Conservation (phyloP, 2,329 filamentous ascomycete genomes). For the Calonectria montana region DNA sequence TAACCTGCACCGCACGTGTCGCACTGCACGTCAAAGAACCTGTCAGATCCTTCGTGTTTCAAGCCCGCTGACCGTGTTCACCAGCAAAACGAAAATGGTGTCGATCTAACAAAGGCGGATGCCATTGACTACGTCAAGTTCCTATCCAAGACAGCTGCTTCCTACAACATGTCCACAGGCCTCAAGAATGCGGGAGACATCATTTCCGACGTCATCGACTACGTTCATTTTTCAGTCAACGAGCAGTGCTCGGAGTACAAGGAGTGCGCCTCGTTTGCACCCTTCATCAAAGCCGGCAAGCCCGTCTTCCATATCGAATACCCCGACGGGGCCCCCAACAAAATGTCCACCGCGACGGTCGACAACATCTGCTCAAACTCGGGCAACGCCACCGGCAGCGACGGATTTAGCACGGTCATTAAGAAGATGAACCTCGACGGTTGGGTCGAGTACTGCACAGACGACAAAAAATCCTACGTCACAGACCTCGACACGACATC, state of each 20-base stretch:
- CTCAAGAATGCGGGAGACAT: conserved; percentile 77
- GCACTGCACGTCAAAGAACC: background rate
- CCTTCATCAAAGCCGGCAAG: conserved; percentile 70
- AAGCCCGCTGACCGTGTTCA: conserved; percentile 4
- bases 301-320: conserved; percentile 83
- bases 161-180: conserved; percentile 69
- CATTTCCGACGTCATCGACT: conserved; percentile 57
- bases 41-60: background rate
- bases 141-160: conserved; percentile 65
- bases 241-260: conserved; percentile 73
- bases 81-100: conserved; percentile 69
- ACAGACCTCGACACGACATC: conserved; percentile 30
- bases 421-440: conserved; percentile 74
- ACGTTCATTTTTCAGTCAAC: conserved; percentile 75
- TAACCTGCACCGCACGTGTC: background rate
- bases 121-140: conserved; percentile 70
- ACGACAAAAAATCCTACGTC: conserved; percentile 44
- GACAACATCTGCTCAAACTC: conserved; percentile 54
- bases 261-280: conserved; percentile 68
- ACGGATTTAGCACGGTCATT: conserved; percentile 71
- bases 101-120: conserved; percentile 67
- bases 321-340: conserved; percentile 59
- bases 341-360: conserved; percentile 44
- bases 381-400: conserved; percentile 53
- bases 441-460: conserved; percentile 68